These are phyloP conservation scores for Paraphoma sp. DNA, from an alignment of 2,329 filamentous ascomycete genomes.

Conservation along the genomic window DNA sequence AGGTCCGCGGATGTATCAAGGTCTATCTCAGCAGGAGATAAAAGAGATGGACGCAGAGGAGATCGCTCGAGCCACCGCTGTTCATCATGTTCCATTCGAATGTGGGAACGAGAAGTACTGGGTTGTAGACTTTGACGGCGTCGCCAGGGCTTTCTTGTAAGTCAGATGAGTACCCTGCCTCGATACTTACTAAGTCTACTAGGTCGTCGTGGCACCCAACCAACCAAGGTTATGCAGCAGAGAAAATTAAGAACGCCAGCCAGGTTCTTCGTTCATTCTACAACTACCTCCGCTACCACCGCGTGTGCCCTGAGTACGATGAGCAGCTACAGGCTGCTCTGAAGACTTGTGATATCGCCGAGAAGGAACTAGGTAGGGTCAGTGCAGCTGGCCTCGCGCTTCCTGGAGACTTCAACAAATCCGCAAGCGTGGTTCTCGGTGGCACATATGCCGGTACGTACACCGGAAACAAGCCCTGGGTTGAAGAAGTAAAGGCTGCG, in stretches of 20 bases:
- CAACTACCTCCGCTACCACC: conserved; percentile 83
- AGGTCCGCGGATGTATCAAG: conserved; percentile 66
- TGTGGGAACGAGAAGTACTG: conserved; percentile 64
- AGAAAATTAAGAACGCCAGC: conserved; percentile 65
- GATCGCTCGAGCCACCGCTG: conserved; percentile 69
- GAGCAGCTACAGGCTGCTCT: conserved; percentile 71
- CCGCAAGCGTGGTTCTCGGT: conserved; percentile 72
- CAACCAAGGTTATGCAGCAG: conserved; percentile 59
- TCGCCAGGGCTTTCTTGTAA: conserved; percentile 81
- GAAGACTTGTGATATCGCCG: conserved; percentile 69
- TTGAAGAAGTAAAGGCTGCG: conserved; percentile 29
- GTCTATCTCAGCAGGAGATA: conserved; percentile 67
- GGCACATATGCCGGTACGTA: conserved; percentile 57
- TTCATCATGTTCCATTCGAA: conserved; percentile 63
- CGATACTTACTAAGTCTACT: conserved; percentile 38
- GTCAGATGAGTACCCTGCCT: conserved; percentile 36
- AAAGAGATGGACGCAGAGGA: conserved; percentile 68
- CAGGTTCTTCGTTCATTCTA: conserved; percentile 83
- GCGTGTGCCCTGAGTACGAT: conserved; percentile 82
- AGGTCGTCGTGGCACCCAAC: conserved; percentile 62
- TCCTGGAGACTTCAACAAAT: conserved; percentile 82
- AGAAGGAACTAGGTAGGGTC: conserved; percentile 69
- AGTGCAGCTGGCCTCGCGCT: conserved; percentile 60
- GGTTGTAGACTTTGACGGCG: conserved; percentile 79
- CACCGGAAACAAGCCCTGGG: conserved; percentile 53